Conservation (phyloP, 768 basidiomycete species). For the Suillus occidentalis region DNA sequence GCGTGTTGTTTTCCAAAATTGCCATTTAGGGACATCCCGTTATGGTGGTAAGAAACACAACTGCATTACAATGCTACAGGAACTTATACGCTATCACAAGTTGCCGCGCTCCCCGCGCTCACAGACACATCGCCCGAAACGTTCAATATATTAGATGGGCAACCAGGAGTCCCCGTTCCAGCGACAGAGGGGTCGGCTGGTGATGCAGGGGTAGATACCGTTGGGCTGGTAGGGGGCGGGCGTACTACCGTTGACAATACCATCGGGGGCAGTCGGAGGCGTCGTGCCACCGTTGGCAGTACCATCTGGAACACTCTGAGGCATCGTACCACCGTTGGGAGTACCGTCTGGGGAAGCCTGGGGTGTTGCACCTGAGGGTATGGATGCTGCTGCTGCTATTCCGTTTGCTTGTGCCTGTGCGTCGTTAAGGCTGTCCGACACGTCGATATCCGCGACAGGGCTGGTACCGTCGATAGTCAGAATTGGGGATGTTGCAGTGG, state of each 20-base stretch:
- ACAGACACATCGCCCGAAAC: neutral
- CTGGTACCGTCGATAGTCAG: neutral
- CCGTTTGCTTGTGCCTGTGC: neutral
- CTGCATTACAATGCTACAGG: neutral
- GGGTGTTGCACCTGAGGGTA: neutral
- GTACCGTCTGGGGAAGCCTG: neutral
- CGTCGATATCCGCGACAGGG: neutral
- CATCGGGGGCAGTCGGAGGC: neutral
- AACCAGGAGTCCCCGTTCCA: neutral
- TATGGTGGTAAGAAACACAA: neutral
- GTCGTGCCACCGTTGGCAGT: neutral
- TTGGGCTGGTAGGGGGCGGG: neutral
- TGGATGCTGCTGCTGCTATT: neutral
- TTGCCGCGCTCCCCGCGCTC: neutral
- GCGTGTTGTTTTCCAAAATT: slow-evolving; percentile 15
- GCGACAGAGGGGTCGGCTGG: neutral
- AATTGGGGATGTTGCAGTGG: neutral
- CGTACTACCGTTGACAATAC: neutral
- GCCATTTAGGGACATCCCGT: neutral
- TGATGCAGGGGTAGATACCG: neutral
- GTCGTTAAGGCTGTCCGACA: no score
- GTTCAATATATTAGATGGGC: neutral
- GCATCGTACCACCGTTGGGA: neutral
- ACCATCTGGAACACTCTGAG: neutral
- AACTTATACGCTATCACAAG: neutral